Percentiles rank a stretch among this genome's conserved stretches.
These are phyloP conservation scores for Hymenoscyphus fraxineus DNA, from an alignment of 2,329 filamentous ascomycete species.

Conservation along the genomic window DNA sequence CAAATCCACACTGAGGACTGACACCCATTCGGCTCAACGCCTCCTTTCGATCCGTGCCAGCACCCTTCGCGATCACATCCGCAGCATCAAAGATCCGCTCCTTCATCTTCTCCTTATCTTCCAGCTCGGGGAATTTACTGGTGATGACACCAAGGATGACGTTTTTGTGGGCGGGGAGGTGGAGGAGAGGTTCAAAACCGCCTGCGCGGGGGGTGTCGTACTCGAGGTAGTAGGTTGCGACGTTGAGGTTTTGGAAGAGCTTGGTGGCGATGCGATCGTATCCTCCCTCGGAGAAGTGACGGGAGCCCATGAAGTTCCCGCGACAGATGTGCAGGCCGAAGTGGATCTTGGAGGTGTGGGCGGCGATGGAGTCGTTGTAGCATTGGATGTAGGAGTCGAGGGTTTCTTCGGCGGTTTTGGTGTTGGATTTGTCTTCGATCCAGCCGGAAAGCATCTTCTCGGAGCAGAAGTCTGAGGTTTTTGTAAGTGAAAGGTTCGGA, in stretches of 20 bases:
- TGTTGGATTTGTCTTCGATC: slow-evolving; percentile 53
- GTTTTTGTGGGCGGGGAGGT: slow-evolving; percentile 58
- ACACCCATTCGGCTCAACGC: slow-evolving; percentile 66
- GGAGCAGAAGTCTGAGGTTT: slow-evolving; percentile 63
- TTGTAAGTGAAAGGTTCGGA: neutral
- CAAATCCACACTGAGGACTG: slow-evolving; percentile 71
- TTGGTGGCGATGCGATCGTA: slow-evolving; percentile 66
- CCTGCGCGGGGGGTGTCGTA: slow-evolving; percentile 64
- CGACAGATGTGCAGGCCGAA: slow-evolving; percentile 74
- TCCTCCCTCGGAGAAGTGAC: slow-evolving; percentile 63
- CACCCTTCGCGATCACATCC: slow-evolving; percentile 67
- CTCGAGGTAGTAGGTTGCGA: slow-evolving; percentile 67
- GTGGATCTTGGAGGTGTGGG: slow-evolving; percentile 66
- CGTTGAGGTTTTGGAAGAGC: slow-evolving; percentile 60
- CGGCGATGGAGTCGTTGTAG: slow-evolving; percentile 69
- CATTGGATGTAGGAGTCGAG: slow-evolving; percentile 73
- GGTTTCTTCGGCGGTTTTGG: slow-evolving; percentile 64
- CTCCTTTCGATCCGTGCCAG: slow-evolving; percentile 59
- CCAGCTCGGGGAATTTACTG: slow-evolving; percentile 59
- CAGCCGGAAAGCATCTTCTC: slow-evolving; percentile 68
- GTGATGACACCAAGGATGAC: slow-evolving; percentile 65
- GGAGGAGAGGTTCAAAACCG: slow-evolving; percentile 62
- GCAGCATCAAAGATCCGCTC: slow-evolving; percentile 57
- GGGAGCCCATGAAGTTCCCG: slow-evolving; percentile 61
- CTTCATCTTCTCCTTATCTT: slow-evolving; percentile 64